Conservation (phyloP, 345 rosid species). For the Camelina hispida region DNA sequence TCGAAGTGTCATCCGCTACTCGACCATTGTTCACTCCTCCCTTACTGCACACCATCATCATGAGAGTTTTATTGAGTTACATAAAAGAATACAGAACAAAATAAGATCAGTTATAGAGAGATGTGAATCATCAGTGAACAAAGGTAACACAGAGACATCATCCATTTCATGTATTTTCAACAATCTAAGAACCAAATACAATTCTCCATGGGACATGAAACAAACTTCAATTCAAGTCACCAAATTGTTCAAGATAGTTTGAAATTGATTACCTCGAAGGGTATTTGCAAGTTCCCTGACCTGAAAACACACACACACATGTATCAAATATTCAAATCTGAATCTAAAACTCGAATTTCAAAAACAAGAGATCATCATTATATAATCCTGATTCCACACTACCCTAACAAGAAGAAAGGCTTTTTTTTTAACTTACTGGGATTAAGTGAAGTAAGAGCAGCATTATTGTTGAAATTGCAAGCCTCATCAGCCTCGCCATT, state of each 20-base stretch:
- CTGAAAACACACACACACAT: constrained; percentile 35
- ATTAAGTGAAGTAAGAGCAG: constrained; percentile 76
- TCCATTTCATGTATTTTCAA: background rate
- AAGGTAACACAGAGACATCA: constrained; percentile 4
- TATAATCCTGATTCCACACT: background rate
- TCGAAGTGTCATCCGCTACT: constrained; percentile 36
- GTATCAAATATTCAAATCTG: background rate
- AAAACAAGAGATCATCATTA: background rate
- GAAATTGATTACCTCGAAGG: constrained; percentile 40
- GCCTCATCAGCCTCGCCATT: constrained; percentile 69
- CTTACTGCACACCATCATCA: constrained; percentile 32
- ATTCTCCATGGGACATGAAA: constrained; percentile 11
- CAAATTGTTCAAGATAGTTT: background rate
- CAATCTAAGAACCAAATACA: constrained; percentile 18
- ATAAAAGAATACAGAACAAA: too few relatives aligned
- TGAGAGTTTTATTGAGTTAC: too few relatives aligned
- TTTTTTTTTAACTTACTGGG: constrained; percentile 67
- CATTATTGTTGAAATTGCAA: constrained; percentile 85
- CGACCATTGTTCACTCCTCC: constrained; percentile 38
- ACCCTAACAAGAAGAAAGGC: background rate
- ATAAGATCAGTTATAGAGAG: too few relatives aligned
- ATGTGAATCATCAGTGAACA: too few relatives aligned
- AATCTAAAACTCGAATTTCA: constrained; percentile 1
- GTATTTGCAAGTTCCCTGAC: constrained; percentile 44
- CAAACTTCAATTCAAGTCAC: background rate